Evolutionary conservation across 2,329 filamentous ascomycete species (phyloP), one percentile per base, ranked within the genome.

Genomic region (Ophiocordyceps camponoti-rufipedis): DNA sequence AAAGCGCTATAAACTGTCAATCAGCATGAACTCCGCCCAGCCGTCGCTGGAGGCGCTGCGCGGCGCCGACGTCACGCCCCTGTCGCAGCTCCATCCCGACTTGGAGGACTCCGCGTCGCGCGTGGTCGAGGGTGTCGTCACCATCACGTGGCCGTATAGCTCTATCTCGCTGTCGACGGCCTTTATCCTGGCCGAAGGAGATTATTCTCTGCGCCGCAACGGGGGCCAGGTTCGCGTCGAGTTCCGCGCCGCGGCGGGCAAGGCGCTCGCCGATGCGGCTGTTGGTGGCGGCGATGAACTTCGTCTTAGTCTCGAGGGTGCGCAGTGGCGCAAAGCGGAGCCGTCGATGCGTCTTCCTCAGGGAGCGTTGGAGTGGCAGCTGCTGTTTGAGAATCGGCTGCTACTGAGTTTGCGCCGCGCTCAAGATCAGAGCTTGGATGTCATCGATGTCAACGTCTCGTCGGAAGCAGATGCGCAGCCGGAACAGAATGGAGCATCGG

Each of bases 141-240:
- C 86, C 9, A 76, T 96, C 33, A 79, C 85, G 47, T 96, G 89
- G 88, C 89, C 89, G 0, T 95, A 85, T 62, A 94, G 84, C 51
- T 82, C 82, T 19, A 77, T 85, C 28, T 82, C 74, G 29, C 75
- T 74, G 45, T 78, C 78, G 38, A 73, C 87, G 52, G 81, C 85
- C 28, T 79, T 95, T 44, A 73, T 93, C 18, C 73, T 96, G 32
- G 84, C 84, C 42, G 88, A 95, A 55, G 78, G 80, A 42, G 86
- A 95, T 59, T 83, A 88, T 55, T 81, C 85, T 43, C 70, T 89
- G 44, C 83, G 89, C 46, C 76, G 78, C 50, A 70, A 72, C 39
- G 81, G 75, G 52, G 89, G 89, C 12, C 86, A 94, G 62, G 77
- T 94, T 19, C 80, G 87, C 47, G 74, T 87, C 43, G 75, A 80